Evolutionary conservation across 2,329 filamentous ascomycete species (phyloP), one percentile per base, ranked within the genome.

Genomic region (Pseudocercospora eumusae): DNA sequence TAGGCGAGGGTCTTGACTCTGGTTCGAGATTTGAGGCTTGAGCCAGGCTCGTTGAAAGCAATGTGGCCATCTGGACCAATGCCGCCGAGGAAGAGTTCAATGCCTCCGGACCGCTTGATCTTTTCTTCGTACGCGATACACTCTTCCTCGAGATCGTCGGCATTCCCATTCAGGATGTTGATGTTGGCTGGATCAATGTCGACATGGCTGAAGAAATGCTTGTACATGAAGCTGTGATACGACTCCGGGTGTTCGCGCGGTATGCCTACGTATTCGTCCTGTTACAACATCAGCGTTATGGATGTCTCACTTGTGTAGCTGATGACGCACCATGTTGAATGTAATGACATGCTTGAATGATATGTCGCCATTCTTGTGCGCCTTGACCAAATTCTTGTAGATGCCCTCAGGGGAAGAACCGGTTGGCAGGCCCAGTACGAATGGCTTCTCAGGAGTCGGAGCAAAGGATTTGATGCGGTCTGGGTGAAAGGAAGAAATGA

Each of bases 181-280:
- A 95, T 91, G 75, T 93, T 93, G 72, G 84, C 83, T 4, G 91
- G 91, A 67, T 87, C 84, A 69, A 95, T 88, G 73, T 96, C 90
- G 70, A 95, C 88, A 67, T 87, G 91, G 47, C 89, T 91, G 82
- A 96, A 96, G 82, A 96, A 92, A 79, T 95, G 84, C 78, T 90
- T 91, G 84, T 92, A 96, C 91, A 96, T 95, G 81, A 95, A 96
- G 67, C 88, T 90, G 80, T 96, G 91, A 78, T 96, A 96, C 71
- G 88, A 92, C 75, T 95, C 88, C 11, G 90, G 87, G 75, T 96
- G 90, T 70, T 93, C 90, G 71, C 90, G 86, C 33, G 91, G 88
- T 65, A 96, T 84, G 61, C 89, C 90, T 68, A 95, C 90, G 72
- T 96, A 96, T 79, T 96, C 91, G 78, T 96, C 91, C 87, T 89